Base-by-base conservation (phyloP, 2,329 filamentous ascomycete genomes). In the Paraphoma chrysanthemicola region DNA sequence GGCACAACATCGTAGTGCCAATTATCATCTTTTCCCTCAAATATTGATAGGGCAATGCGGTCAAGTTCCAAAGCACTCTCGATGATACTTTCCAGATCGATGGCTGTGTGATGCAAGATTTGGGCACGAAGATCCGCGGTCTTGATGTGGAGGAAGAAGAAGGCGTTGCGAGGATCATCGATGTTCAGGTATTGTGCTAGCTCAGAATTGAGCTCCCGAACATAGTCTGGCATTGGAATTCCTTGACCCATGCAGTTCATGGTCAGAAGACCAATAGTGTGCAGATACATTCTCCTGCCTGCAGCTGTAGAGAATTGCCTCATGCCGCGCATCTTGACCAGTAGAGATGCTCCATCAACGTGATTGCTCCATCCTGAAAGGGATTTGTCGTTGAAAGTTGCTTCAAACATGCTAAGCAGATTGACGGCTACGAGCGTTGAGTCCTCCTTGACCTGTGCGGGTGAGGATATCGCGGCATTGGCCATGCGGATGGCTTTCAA, bases 361-460 rank as follows among this genome's bases (percentile, higher is more conserved):
- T 78, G 76, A 30, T 71, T 70, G 31, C 56, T 65, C 70, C 71
- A 78, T 5, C 68, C 70, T n/a, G 51, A 41, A 1, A 78, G 52
- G 0, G 69, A 68, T 7, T 59, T 57, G 2, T 73, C 63, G 42
- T 74, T 74, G 17, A 56, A 69, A 4, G 72, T 73, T 6, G 72
- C 68, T 55, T 78, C 76, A 44, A 74, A 77, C 43, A 74, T 61
- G 18, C 69, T 66, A 2, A 77, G 58, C 1, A 74, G 56, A 3
- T 72, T 70, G 4, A 73, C 71, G 0, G 72, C 67, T 0, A 73
- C 54, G 1, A 76, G 54, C 2, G 72, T 75, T n/a, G 62, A 71
- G 18, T 76, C 74, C 4, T 63, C 72, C 10, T 39, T 38, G 2
- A 69, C 67, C 1, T 71, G 59, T 7, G 53, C 56, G 1, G 70